Evolutionary conservation across 208 protist genomes (phyloP).

Genomic region (Vickermania spadyakhi): DNA sequence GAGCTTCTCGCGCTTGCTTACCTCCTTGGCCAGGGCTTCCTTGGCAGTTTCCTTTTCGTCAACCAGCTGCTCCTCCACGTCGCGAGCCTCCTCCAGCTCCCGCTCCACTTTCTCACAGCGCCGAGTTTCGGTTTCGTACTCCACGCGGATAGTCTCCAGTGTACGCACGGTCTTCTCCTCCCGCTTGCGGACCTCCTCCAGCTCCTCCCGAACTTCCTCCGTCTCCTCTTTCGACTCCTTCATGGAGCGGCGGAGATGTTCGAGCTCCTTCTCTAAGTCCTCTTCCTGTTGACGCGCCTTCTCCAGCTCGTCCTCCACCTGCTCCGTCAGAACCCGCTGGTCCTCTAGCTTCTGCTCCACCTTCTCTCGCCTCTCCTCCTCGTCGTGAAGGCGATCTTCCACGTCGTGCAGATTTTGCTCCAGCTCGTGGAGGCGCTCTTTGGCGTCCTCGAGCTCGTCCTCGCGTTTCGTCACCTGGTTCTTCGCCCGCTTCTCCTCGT

Average conservation of each 20-base stretch:
- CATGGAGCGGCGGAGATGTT: constrained; percentile 7
- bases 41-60: background rate
- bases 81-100: background rate
- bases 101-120: background rate
- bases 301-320: constrained; percentile 19
- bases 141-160: constrained; percentile 18
- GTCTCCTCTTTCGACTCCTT: constrained; percentile 14
- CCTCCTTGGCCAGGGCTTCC: background rate
- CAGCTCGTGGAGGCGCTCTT: background rate
- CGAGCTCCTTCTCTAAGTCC: constrained; percentile 10
- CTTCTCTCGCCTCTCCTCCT: constrained; percentile 6
- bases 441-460: constrained; percentile 5
- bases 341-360: constrained; percentile 18
- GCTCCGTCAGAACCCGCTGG: background rate
- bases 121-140: background rate
- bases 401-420: background rate
- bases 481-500: constrained; percentile 13
- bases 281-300: constrained; percentile 12
- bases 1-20: background rate
- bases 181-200: constrained; percentile 12
- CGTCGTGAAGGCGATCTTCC: constrained; percentile 1
- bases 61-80: background rate
- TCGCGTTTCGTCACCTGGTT: background rate
- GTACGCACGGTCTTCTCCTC: constrained; percentile 35
- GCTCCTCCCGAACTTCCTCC: constrained; percentile 15